phyloP scores from a whole-genome alignment of 768 basidiomycete species.

The Boletus reticuloceps region DNA sequence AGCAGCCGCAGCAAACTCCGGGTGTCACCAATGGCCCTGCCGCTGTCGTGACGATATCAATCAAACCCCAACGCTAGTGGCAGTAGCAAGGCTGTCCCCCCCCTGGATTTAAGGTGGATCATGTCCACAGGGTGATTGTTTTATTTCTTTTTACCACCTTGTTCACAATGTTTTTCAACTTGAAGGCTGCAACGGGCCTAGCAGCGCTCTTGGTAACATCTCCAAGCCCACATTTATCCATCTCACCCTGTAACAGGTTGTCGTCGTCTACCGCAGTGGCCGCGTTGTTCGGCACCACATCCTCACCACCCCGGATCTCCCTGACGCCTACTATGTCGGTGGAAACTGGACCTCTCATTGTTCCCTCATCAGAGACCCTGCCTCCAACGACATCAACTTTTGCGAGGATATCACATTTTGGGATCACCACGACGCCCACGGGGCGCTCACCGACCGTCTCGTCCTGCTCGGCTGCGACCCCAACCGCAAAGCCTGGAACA shows the following conservation, averaged over 20 bases:
- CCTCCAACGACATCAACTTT: conserved; percentile 35
- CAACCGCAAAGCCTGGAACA: conserved; percentile 63
- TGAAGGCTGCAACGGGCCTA: conserved; percentile 2
- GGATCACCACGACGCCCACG: conserved; percentile 48
- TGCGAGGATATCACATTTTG: conserved; percentile 71
- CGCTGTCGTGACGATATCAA: no score
- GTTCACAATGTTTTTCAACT: conserved; percentile 13
- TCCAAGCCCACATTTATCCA: background rate
- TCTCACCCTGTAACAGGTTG: conserved; percentile 30
- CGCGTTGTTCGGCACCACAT: conserved; percentile 40
- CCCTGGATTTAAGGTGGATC: no score
- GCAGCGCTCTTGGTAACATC: conserved; percentile 10
- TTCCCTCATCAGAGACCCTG: conserved; percentile 34
- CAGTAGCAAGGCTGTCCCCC: no score
- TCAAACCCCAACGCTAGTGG: no score
- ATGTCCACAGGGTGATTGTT: no score
- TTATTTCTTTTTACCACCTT: no score
- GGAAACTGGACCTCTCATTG: conserved; percentile 52
- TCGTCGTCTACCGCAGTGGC: conserved; percentile 45
- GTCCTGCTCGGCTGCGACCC: conserved; percentile 45
- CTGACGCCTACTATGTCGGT: conserved; percentile 48
- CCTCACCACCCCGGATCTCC: conserved; percentile 42
- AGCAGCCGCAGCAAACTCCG: no score
- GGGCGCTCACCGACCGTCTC: conserved; percentile 40
- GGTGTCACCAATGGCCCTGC: no score